A percentile compares a stretch with the other conserved stretches of the same genome.
Evolutionary conservation across 106 monocot genomes (phyloP).

Genomic region (Dendrobium catenatum): DNA sequence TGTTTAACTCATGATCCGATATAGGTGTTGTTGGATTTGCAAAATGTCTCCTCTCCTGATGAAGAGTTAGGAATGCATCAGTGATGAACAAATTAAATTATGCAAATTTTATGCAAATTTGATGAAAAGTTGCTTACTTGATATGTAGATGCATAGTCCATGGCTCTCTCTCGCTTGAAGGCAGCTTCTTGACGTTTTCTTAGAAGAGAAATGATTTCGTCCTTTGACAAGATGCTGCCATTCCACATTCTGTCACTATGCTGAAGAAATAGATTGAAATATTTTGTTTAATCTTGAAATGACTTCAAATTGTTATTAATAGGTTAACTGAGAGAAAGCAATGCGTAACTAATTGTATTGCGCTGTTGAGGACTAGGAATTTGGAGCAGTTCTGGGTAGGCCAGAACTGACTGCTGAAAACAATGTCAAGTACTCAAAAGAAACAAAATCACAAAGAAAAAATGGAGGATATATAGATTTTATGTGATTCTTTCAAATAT

Average conservation of each 20-base stretch:
- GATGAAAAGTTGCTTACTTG: constrained; percentile 27
- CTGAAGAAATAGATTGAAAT: neutral
- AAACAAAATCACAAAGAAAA: no score
- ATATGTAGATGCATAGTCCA: constrained; percentile 50
- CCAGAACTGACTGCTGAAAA: no score
- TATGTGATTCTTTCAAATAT: no score
- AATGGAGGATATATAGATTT: no score
- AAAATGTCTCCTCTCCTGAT: constrained; percentile 29
- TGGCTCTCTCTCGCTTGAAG: constrained; percentile 46
- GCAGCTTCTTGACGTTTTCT: constrained; percentile 46
- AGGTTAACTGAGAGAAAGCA: no score
- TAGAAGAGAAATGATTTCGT: constrained; percentile 39
- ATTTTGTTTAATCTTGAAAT: neutral
- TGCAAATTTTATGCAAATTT: neutral
- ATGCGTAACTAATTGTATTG: no score
- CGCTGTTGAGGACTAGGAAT: no score
- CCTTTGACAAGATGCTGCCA: constrained; percentile 48
- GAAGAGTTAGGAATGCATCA: neutral
- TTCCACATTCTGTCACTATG: constrained; percentile 46
- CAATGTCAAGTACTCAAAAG: no score
- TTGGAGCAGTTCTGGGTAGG: no score
- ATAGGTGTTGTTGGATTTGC: constrained; percentile 21
- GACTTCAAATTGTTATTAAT: neutral
- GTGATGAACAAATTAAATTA: neutral
- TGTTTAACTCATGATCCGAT: constrained; percentile 15